Conservation (phyloP, 352 stramenopile genomes). For the Achlya hypogyna region DNA sequence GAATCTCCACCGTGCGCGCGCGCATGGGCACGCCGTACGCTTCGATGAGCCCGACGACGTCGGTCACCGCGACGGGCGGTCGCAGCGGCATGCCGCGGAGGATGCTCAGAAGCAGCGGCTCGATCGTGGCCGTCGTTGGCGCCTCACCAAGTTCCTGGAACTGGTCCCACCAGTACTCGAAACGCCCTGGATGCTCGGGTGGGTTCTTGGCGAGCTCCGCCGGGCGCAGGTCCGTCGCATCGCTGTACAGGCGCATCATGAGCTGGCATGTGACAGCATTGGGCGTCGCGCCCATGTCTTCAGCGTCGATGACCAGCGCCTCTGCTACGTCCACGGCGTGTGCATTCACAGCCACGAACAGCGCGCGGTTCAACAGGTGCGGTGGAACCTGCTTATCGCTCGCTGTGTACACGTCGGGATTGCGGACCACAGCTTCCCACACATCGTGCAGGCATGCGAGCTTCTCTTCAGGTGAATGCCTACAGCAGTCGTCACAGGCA, state of each 20-base stretch:
- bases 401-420: background rate
- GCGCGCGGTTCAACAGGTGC: slow-evolving; percentile 1
- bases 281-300: background rate
- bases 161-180: slow-evolving; percentile 13
- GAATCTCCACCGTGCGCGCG: background rate
- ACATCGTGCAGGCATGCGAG: background rate
- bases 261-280: background rate
- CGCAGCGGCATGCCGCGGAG: background rate
- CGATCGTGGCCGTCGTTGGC: background rate
- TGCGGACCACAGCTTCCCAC: background rate
- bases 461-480: background rate
- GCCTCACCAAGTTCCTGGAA: background rate
- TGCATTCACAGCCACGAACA: background rate
- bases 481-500: background rate
- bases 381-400: background rate
- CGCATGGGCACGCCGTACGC: background rate
- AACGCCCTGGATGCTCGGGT: slow-evolving; percentile 3
- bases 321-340: background rate
- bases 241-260: slow-evolving; percentile 15
- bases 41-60: background rate
- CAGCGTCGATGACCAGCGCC: background rate
- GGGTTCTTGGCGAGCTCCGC: background rate
- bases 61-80: background rate
- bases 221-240: background rate
- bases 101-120: background rate